Percentiles rank a stretch among this genome's conserved stretches.
Evolutionary conservation across 768 basidiomycete genomes (phyloP).

Genomic region (Leccinellum albellum): DNA sequence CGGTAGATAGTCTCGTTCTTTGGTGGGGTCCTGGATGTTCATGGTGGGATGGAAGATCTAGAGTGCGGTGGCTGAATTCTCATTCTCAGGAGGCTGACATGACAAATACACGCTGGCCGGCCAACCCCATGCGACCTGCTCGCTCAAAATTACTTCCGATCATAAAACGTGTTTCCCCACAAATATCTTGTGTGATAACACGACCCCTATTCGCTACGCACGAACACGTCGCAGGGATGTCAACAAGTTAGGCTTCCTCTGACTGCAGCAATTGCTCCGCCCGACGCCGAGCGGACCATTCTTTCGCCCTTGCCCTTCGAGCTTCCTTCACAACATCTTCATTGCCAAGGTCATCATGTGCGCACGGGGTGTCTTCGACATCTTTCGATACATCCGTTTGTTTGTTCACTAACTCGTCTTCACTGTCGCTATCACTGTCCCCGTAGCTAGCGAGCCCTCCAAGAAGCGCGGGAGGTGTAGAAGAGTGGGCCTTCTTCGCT

Average conservation of each 20-base stretch:
- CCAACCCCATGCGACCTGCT: not conserved
- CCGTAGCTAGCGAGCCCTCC: constrained; percentile 59
- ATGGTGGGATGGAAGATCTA: constrained; percentile 14
- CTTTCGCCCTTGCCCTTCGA: constrained; percentile 51
- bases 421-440: constrained; percentile 46
- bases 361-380: not conserved
- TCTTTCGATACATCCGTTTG: constrained; percentile 4
- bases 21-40: constrained; percentile 52
- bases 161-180: not conserved
- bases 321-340: constrained; percentile 37
- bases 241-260: constrained; percentile 3
- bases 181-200: not conserved
- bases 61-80: not conserved
- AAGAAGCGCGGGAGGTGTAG: constrained; percentile 29
- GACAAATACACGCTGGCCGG: constrained; percentile 3
- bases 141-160: not conserved
- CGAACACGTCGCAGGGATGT: no score
- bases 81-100: constrained; percentile 1
- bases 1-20: constrained; percentile 63
- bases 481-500: constrained; percentile 16
- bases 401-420: constrained; percentile 27
- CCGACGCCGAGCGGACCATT: constrained; percentile 55
- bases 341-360: not conserved
- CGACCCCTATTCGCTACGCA: not conserved
- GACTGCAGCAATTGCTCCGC: constrained; percentile 14